These are phyloP conservation scores for Manihot esculenta DNA, from an alignment of 441 rosid species.

Conservation along the genomic window DNA sequence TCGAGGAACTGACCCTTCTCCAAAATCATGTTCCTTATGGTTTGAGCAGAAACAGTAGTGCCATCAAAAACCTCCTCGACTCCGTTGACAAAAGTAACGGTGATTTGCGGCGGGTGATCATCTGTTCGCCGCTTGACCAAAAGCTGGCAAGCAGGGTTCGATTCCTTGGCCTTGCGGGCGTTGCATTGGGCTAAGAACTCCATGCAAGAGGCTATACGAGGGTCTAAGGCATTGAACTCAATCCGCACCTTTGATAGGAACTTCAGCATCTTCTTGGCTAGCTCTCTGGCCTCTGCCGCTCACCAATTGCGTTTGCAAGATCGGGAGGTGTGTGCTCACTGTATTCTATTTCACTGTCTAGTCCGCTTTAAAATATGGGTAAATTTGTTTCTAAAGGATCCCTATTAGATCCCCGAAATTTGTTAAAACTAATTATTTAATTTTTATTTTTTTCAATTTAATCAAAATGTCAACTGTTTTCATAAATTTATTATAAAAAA, in stretches of 20 bases:
- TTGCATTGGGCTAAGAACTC: slow-evolving; percentile 95
- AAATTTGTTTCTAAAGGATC: too few relatives aligned
- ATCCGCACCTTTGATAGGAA: slow-evolving; percentile 76
- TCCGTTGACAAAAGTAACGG: slow-evolving; percentile 83
- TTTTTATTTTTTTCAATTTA: too few relatives aligned
- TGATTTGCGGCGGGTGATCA: slow-evolving; percentile 77
- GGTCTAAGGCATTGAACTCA: slow-evolving; percentile 82
- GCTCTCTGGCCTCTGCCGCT: neutral
- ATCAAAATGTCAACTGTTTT: too few relatives aligned
- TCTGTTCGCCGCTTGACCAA: slow-evolving; percentile 87
- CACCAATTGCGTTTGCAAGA: neutral
- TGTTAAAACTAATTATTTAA: too few relatives aligned
- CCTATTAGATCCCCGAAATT: too few relatives aligned
- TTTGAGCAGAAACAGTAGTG: slow-evolving; percentile 67
- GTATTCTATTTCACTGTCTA: too few relatives aligned
- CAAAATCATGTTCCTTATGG: slow-evolving; percentile 76
- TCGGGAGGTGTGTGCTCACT: too few relatives aligned
- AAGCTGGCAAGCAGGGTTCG: slow-evolving; percentile 78
- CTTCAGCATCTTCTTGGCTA: slow-evolving; percentile 63
- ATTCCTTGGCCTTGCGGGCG: slow-evolving; percentile 83
- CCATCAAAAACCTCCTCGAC: slow-evolving; percentile 82
- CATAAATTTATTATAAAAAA: too few relatives aligned
- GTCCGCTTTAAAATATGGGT: too few relatives aligned
- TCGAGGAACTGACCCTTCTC: slow-evolving; percentile 80
- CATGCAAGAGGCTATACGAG: slow-evolving; percentile 76